phyloP scores from a whole-genome alignment of 225 moss, liverwort and hornwort species.

The Thuidium tamariscinum region DNA sequence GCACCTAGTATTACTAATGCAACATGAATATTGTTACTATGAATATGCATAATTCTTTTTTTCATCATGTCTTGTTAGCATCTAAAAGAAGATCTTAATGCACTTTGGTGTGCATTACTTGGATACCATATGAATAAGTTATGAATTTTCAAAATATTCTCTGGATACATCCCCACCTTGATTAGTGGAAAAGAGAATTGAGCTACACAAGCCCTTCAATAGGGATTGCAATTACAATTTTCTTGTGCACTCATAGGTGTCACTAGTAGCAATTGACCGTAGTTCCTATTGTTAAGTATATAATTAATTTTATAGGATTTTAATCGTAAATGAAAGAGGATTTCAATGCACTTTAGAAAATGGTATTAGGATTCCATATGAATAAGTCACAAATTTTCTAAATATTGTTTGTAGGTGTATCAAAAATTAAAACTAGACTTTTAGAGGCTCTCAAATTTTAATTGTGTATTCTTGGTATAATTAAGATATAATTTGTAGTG shows the following conservation, averaged over 20 bases:
- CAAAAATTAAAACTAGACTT: neutral
- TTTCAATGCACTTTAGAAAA: fast-evolving
- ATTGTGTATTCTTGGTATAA: neutral
- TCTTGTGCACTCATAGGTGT: neutral
- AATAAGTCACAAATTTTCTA: neutral
- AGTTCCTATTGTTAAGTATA: neutral
- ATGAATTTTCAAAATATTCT: neutral
- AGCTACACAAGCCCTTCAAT: neutral
- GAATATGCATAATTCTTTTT: neutral
- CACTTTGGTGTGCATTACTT: neutral
- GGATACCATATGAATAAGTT: neutral
- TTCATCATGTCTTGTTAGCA: neutral
- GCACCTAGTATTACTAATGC: neutral
- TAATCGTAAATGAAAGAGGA: neutral
- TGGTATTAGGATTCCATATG: neutral
- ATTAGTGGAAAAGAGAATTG: neutral
- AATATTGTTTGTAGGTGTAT: neutral
- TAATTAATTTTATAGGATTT: neutral
- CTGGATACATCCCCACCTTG: neutral
- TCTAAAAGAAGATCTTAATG: neutral
- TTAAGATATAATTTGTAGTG: too few relatives aligned
- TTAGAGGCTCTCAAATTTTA: neutral
- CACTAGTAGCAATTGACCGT: neutral
- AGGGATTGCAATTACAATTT: neutral
- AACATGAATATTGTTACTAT: neutral